Conservation (phyloP, 1,284 basidiomycete species). For the Pascua sp. region DNA sequence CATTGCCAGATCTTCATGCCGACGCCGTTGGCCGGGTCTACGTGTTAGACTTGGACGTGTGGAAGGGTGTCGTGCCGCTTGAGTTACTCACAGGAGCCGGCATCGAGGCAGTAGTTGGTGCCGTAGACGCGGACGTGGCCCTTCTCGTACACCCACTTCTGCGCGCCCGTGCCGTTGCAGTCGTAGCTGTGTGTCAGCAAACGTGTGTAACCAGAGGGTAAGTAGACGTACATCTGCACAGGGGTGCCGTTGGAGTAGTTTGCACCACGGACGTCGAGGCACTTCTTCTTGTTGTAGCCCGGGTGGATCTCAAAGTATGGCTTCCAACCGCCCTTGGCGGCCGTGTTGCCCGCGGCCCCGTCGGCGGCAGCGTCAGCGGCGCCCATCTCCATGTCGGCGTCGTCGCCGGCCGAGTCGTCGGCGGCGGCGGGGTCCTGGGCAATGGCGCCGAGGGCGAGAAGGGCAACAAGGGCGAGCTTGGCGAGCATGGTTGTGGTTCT, state of each 20-base stretch:
- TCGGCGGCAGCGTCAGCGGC: slow-evolving; percentile 6
- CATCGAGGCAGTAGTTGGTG: slow-evolving; percentile 31
- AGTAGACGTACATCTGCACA: slow-evolving; percentile 10
- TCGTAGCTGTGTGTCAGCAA: slow-evolving; percentile 9
- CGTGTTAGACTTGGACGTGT: too few relatives aligned
- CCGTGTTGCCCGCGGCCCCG: slow-evolving; percentile 7
- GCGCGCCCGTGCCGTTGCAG: slow-evolving; percentile 20
- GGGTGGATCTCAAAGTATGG: slow-evolving; percentile 25
- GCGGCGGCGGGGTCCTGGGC: slow-evolving; percentile 4
- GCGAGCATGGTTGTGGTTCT: neutral
- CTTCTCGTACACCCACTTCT: slow-evolving; percentile 9
- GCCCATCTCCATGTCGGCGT: too few relatives aligned
- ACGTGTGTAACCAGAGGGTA: too few relatives aligned
- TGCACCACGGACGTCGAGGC: slow-evolving; percentile 25
- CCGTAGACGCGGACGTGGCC: slow-evolving; percentile 7
- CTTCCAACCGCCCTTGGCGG: neutral
- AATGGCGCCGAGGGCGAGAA: neutral
- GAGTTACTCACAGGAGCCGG: slow-evolving; percentile 1
- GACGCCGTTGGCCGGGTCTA: slow-evolving; percentile 9
- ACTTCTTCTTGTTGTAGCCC: slow-evolving; percentile 28
- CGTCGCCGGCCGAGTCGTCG: too few relatives aligned
- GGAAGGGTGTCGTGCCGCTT: neutral
- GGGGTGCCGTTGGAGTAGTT: slow-evolving; percentile 22
- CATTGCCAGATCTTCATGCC: slow-evolving; percentile 20
- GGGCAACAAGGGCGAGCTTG: neutral